Evolutionary conservation across 257 asterid genomes (phyloP), one percentile per base, ranked within the genome.

Genomic region (Fraxinus excelsior): DNA sequence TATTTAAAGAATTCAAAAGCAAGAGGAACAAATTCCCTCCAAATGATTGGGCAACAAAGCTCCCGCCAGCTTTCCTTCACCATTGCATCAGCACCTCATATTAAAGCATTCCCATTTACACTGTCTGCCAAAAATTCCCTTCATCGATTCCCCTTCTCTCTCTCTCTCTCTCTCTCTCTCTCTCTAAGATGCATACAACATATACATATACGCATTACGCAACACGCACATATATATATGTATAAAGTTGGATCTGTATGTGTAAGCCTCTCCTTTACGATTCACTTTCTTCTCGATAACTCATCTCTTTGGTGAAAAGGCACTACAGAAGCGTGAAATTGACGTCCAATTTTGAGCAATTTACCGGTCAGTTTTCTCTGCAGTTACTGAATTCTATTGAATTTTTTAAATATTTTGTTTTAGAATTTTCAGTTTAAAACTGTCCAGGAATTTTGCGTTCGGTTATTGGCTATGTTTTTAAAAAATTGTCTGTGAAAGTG

Each of bases 1-100:
- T 42, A 11, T 11, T 42, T 42, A 42, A 11, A 62, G 18, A 62
- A 23, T 62, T 26, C 32, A 78, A 83, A 69, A 76, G 62, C 74
- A 40, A 35, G 64, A 70, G 82, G 86, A 79, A 84, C 81, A 81
- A 81, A 84, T 80, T 86, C 86, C 86, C 85, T 80, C 85, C 90
- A 81, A 84, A 66, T 79, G 86, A 74, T 84, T 84, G 86, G 87
- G 84, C 78, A 80, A 34, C 79, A 72, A 29, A 42, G 73, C 68
- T 12, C 68, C 34, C 68, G 34, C 67, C 32, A 26, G 68, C 68
- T 26, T 23, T 56, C 18, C 68, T 62, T 62, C 16, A 12, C 32
- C 12, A 60, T 21, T 62, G 34, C 68, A 62, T 62, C n/a, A 62
- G 68, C 68, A 13, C 34, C 68, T 62, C 29, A 56, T n/a, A 62